Conservation (phyloP, 75 land plant species). For the Sequoiadendron giganteum region DNA sequence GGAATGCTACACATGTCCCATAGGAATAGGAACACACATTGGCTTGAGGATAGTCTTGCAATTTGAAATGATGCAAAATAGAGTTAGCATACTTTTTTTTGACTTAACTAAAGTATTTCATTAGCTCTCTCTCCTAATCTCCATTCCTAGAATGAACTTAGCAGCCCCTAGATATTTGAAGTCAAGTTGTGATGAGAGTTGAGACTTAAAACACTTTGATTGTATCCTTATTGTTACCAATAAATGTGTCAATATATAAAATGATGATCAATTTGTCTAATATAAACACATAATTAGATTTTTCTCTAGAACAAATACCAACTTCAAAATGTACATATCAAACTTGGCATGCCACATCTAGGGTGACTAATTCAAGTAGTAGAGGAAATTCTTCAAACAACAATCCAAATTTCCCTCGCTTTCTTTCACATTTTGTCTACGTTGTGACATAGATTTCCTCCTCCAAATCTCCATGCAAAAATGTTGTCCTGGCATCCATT, state of each 20-base stretch:
- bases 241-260: background rate
- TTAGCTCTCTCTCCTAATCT: background rate
- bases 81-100: background rate
- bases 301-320: background rate
- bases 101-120: too few relatives aligned
- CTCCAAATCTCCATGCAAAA: background rate
- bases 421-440: too few relatives aligned
- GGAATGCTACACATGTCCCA: too few relatives aligned
- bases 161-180: background rate
- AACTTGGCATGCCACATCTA: background rate
- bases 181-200: too few relatives aligned
- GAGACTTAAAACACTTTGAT: background rate
- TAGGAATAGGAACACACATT: background rate
- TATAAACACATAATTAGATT: background rate
- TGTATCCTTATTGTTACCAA: background rate
- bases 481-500: background rate
- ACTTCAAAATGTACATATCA: too few relatives aligned
- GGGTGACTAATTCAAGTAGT: background rate
- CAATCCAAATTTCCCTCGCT: background rate
- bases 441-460: background rate
- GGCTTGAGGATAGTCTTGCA: background rate
- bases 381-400: background rate
- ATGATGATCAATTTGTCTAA: background rate
- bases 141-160: background rate
- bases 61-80: background rate